Evolutionary conservation across 2,329 filamentous ascomycete species (phyloP).

Genomic region (Sporothrix protearum): DNA sequence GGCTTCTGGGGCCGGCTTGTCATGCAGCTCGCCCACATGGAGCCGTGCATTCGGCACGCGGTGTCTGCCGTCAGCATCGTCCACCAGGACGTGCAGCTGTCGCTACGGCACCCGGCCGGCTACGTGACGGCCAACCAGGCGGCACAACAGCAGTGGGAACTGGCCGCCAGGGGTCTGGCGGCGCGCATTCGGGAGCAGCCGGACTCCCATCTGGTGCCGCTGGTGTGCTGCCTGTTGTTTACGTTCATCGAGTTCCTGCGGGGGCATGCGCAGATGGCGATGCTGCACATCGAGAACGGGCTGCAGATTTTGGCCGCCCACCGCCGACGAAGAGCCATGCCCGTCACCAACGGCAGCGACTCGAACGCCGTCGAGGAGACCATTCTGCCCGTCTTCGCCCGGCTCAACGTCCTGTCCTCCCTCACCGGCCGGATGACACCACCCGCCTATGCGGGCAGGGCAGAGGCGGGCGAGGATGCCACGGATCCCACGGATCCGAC

Average conservation of each 20-base stretch:
- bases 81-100: slow-evolving; percentile 7
- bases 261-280: background rate
- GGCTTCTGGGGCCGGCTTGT: background rate
- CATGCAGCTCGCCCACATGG: background rate
- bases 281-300: slow-evolving; percentile 5
- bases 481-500: background rate
- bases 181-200: slow-evolving; percentile 1
- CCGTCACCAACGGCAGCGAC: background rate
- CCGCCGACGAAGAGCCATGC: background rate
- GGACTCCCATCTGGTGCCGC: background rate
- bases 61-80: background rate
- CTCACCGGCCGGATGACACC: background rate
- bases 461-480: background rate
- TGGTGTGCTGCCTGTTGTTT: slow-evolving; percentile 12
- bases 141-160: background rate
- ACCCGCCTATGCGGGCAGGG: background rate
- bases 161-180: background rate
- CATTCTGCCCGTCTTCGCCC: background rate
- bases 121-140: background rate
- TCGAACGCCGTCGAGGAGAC: background rate
- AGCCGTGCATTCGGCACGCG: slow-evolving; percentile 4
- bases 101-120: background rate
- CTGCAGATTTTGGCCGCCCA: background rate
- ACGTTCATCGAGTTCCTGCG: slow-evolving; percentile 8
- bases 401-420: background rate